Evolutionary conservation across 1,139 yeast species (phyloP), one percentile per base, ranked within the genome.

Genomic region (Diutina siamensis): DNA sequence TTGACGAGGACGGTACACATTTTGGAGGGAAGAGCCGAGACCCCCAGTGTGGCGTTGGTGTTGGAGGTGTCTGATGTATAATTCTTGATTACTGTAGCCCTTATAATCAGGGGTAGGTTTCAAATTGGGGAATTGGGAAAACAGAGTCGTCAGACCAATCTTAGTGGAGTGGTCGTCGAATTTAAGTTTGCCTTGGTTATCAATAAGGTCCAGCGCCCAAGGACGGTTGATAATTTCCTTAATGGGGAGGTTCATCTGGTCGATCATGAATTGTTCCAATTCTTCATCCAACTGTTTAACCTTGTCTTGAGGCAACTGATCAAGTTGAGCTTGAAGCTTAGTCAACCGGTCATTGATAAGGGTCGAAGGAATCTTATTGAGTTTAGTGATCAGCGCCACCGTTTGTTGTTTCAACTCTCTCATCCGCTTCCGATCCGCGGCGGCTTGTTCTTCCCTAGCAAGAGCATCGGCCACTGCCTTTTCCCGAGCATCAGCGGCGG

Each of bases 41-140:
- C 62, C 64, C 18, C 74, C 75, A 18, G 68, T 60, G 15, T 67
- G 70, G 51, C 71, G 65, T 32, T 71, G 63, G 47, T 71, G 71
- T 40, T 80, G 73, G 53, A 77, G 67, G 54, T 82, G 83, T 58
- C 97, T 79, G 51, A 86, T 67, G 52, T 73, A 82, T 47, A 88
- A 71, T 59, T 88, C 97, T 56, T 85, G 89, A 32, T 68, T 64
- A 0, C 94, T 74, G 61, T 85, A 88, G 32, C 64, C 60, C 54
- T 63, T 67, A 53, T 69, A 66, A 47, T 70, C 74, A 1, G 73
- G 67, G 2, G 73, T 65, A 33, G 72, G 71, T 47, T 60, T 65
- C 50, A 71, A 64, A 49, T 65, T 61, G 34, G 76, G 74, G 48
- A 56, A 68, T 45, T 65, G 56, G 40, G 63, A 12, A 17, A 38